These are phyloP conservation scores for Toxoplasma gondii DNA, from an alignment of 169 alveolate genomes.

Conservation along the genomic window DNA sequence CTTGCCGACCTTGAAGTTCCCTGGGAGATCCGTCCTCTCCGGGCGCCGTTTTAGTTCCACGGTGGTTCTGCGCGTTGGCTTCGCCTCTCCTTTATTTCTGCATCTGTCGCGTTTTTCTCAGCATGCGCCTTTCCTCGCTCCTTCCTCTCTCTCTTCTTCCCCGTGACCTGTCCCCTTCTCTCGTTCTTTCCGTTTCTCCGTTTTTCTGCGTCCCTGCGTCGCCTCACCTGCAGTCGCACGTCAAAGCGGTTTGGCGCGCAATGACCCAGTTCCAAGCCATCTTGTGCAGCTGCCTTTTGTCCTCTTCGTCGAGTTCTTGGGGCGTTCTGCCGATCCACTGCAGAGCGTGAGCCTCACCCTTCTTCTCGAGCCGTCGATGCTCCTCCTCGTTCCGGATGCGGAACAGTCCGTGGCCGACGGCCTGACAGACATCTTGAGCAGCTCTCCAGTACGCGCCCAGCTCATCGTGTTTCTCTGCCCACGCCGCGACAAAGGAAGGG, in stretches of 20 bases:
- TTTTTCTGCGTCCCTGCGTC: not conserved
- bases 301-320: not conserved
- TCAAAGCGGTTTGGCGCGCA: conserved; percentile 11
- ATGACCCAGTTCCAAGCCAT: conserved; percentile 34
- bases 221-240: conserved; percentile 26
- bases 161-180: not conserved
- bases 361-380: not conserved
- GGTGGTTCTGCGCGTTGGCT: not conserved
- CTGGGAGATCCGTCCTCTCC: too few relatives aligned
- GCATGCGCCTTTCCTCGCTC: not conserved
- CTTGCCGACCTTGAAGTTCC: too few relatives aligned
- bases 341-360: not conserved
- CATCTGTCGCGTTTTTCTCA: not conserved
- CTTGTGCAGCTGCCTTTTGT: not conserved
- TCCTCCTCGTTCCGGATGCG: conserved; percentile 11
- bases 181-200: not conserved
- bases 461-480: not conserved
- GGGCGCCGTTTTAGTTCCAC: too few relatives aligned
- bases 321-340: not conserved
- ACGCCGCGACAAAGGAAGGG: not conserved
- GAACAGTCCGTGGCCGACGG: conserved; percentile 13
- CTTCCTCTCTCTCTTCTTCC: not conserved
- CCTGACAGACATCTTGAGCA: not conserved
- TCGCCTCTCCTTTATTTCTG: not conserved
- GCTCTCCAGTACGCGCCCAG: not conserved